Percentiles rank a stretch among this genome's conserved stretches.
Conservation (phyloP, 2,329 filamentous ascomycete genomes). For the Metarhizium humberi region DNA sequence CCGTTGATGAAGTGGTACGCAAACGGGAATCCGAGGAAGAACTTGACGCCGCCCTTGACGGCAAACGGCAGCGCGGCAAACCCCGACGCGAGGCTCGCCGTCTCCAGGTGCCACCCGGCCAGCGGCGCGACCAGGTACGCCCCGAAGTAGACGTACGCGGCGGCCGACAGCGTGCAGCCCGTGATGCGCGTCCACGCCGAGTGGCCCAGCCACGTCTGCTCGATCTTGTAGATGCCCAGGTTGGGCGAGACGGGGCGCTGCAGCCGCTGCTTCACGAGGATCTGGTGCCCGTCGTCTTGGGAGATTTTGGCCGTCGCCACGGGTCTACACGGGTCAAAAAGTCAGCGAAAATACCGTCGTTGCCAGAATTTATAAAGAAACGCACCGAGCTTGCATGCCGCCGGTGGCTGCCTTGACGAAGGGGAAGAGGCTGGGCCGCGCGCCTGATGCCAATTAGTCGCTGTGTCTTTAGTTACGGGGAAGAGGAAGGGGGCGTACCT, state of each 20-base stretch:
- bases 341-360: not conserved
- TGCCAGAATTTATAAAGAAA: not conserved
- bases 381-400: conserved; percentile 39
- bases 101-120: conserved; percentile 55
- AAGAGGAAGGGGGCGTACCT: conserved; percentile 30
- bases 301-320: conserved; percentile 50
- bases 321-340: conserved; percentile 20
- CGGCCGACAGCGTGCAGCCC: conserved; percentile 61
- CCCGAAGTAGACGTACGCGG: conserved; percentile 70
- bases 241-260: conserved; percentile 78
- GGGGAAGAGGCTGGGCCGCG: conserved; percentile 33
- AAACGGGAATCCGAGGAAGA: conserved; percentile 49
- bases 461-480: too few species aligned
- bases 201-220: conserved; percentile 76
- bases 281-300: conserved; percentile 41
- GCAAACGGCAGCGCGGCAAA: conserved; percentile 50
- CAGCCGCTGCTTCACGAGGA: conserved; percentile 75
- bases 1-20: conserved; percentile 49
- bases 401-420: conserved; percentile 30
- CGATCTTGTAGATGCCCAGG: conserved; percentile 73
- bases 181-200: conserved; percentile 73
- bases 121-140: conserved; percentile 75
- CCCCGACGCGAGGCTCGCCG: conserved; percentile 48
- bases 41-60: conserved; percentile 49
- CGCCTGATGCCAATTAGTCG: not conserved